Evolutionary conservation across 345 rosid species (phyloP).

Genomic region (Hevea brasiliensis): DNA sequence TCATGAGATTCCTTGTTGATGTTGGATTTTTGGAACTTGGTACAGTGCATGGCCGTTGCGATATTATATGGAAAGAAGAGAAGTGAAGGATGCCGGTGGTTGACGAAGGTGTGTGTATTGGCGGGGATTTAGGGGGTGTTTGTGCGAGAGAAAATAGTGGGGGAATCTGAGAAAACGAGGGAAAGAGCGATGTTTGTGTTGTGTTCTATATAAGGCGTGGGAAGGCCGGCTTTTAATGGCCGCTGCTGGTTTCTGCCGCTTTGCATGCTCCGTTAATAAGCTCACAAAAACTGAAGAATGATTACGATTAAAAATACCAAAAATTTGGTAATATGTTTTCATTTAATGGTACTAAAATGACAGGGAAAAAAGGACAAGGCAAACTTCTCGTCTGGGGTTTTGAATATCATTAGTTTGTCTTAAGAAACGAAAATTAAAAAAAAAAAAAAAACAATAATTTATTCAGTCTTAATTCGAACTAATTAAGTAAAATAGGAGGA

Average conservation of each 20-base stretch:
- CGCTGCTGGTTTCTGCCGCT: constrained; percentile 15
- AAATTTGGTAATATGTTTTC: too few species aligned
- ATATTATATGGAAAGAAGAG: not conserved
- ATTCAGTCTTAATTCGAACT: too few species aligned
- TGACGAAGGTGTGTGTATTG: not conserved
- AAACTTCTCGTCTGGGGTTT: too few species aligned
- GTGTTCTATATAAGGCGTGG: not conserved
- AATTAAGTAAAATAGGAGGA: too few species aligned
- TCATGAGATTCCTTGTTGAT: not conserved
- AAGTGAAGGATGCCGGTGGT: not conserved
- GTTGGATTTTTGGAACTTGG: not conserved
- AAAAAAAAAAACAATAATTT: too few species aligned
- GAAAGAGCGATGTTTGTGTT: not conserved
- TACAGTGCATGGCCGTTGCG: not conserved
- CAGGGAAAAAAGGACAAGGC: too few species aligned
- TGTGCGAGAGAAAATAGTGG: constrained; percentile 25
- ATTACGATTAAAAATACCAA: too few species aligned
- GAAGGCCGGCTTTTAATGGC: not conserved
- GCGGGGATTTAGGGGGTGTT: constrained; percentile 32
- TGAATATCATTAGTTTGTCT: too few species aligned
- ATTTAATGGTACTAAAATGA: too few species aligned
- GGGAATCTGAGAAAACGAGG: constrained; percentile 26
- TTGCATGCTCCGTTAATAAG: constrained; percentile 14
- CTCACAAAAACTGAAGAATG: too few species aligned
- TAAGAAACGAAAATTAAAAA: too few species aligned